Evolutionary conservation across 805 yeast species (phyloP), one percentile per base, ranked within the genome.

Genomic region (Saccharomyces jurei): DNA sequence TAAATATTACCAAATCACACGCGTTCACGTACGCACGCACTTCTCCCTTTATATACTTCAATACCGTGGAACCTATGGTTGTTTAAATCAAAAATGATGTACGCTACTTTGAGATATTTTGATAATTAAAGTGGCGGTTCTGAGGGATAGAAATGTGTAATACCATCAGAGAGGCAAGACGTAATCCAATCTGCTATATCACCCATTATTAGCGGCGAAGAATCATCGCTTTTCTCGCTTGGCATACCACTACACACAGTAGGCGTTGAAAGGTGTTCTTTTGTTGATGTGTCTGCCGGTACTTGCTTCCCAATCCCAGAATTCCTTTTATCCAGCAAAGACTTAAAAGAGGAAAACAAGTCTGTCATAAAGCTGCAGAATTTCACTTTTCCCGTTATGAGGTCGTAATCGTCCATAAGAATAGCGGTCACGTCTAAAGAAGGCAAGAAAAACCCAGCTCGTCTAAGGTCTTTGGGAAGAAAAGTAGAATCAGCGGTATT

Each of bases 181-280:
- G 57, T 50, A 14, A 56, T 50, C 57, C 55, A 56, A n/a, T 54
- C 59, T 4, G 55, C 54, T n/a, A 56, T 51, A 28, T 56, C 59
- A 9, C 50, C 57, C 6, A 54, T 29, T 22, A 56, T 28, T n/a
- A 47, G 17, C 2, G 51, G 29, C 32, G 36, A 51, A 5, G 48
- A 13, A 29, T 46, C 11, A 6, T 30, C 31, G 10, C 25, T 28
- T 30, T 48, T 49, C 50, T 51, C 41, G 41, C 32, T 9, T 10
- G 21, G 6, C 2, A 22, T 32, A 22, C 21, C 21, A n/a, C 41
- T 48, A 13, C 32, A 13, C 27, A 8, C 46, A 17, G 46, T 21
- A 9, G 50, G 44, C 17, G 36, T 41, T 41, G 28, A 32, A 30
- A 50, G 21, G 2, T 44, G 28, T 10, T 29, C 29, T 3, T 29